Percentiles rank a stretch among this genome's conserved stretches.
Evolutionary conservation across 495 filamentous ascomycete species (phyloP).

Genomic region (Trichoderma parareesei): DNA sequence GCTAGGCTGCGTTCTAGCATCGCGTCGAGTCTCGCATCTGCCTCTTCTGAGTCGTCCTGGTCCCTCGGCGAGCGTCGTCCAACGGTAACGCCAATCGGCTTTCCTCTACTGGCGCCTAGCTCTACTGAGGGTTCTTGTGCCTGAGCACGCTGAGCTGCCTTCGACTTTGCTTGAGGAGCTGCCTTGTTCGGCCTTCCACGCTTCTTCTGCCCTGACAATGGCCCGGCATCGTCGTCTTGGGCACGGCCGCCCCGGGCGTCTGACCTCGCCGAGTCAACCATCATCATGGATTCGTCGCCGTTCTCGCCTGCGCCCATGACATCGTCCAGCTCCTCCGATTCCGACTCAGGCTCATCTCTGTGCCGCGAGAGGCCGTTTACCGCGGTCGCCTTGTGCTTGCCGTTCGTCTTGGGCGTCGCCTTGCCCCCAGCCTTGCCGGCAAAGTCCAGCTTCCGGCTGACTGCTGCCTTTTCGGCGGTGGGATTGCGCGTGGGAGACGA

Average conservation of each 20-base stretch:
- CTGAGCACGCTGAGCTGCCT: background rate
- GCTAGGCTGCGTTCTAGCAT: no score
- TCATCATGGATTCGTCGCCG: conserved; percentile 13
- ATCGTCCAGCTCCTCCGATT: background rate
- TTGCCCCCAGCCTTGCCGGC: conserved; percentile 3
- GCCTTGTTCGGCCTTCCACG: background rate
- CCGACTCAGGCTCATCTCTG: background rate
- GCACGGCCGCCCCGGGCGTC: background rate
- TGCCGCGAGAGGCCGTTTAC: background rate
- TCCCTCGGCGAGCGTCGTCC: background rate
- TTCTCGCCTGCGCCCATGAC: conserved; percentile 4
- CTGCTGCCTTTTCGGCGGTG: conserved; percentile 15
- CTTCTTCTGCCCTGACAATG: background rate
- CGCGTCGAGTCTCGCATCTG: conserved; percentile 12
- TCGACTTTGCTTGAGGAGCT: background rate
- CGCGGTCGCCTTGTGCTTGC: background rate
- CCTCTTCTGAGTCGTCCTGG: conserved; percentile 18
- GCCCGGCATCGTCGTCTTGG: background rate
- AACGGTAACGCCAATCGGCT: no score
- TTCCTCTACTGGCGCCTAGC: conserved; percentile 7
- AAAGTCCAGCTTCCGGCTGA: conserved; percentile 10
- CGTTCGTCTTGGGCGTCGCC: background rate
- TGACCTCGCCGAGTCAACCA: background rate
- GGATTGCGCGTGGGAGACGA: conserved; percentile 33
- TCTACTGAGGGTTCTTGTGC: conserved; percentile 1